phyloP scores from a whole-genome alignment of 148 eudicot genomes.

The Polygonum aviculare region DNA sequence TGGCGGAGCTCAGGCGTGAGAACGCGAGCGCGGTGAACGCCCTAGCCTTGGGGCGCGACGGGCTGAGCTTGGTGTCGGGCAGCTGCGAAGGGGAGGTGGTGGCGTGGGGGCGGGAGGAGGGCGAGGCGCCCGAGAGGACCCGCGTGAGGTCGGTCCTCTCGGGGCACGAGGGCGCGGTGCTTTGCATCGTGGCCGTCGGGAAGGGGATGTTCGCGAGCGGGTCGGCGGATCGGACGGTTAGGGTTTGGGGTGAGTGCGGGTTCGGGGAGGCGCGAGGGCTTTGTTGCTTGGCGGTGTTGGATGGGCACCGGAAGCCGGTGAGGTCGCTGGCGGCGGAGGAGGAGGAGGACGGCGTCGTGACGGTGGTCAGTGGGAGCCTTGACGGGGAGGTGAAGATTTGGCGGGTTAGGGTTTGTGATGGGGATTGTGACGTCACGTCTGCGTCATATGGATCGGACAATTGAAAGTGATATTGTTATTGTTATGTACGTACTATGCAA shows the following conservation, averaged over 20 bases:
- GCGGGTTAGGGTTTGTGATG: conserved; percentile 12
- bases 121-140: conserved; percentile 16
- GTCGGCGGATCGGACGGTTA: conserved; percentile 33
- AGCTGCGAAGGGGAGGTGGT: conserved; percentile 24
- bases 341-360: conserved; percentile 7
- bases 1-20: conserved; percentile 15
- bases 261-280: not conserved
- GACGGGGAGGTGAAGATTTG: conserved; percentile 35
- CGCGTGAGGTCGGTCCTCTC: conserved; percentile 14
- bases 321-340: conserved; percentile 22
- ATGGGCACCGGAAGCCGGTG: conserved; percentile 28
- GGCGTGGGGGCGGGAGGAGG: conserved; percentile 21
- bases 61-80: conserved; percentile 24
- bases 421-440: not conserved
- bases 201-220: conserved; percentile 30
- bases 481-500: too few species aligned
- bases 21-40: conserved; percentile 28
- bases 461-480: not conserved
- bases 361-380: conserved; percentile 29
- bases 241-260: conserved; percentile 10
- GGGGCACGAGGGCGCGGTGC: conserved; percentile 26
- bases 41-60: conserved; percentile 23
- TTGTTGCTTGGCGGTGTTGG: conserved; percentile 29
- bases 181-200: conserved; percentile 25
- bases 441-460: not conserved